phyloP scores from a whole-genome alignment of 352 stramenopile genomes.

The Phytophthora hybrid region DNA sequence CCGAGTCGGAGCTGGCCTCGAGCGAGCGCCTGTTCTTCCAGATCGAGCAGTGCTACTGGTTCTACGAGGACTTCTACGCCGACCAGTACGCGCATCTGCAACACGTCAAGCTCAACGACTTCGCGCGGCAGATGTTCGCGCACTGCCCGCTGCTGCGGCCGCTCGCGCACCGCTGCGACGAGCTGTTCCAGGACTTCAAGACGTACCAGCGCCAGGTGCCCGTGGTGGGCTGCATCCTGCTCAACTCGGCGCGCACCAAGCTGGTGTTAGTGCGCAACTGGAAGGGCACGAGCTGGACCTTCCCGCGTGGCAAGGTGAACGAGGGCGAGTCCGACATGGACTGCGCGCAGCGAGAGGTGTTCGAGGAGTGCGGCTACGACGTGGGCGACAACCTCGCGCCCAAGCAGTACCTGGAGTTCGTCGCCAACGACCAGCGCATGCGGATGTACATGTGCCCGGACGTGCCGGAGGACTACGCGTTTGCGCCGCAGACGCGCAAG shows the following conservation, averaged over 20 bases:
- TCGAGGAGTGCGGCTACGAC: constrained; percentile 94
- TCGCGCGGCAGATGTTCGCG: constrained; percentile 93
- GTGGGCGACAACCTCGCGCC: constrained; percentile 81
- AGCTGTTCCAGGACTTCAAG: constrained; percentile 95
- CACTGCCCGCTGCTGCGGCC: constrained; percentile 90
- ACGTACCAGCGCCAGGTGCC: constrained; percentile 95
- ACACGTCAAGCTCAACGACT: constrained; percentile 95
- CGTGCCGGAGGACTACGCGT: constrained; percentile 93
- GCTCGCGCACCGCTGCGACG: constrained; percentile 87
- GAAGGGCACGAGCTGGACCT: constrained; percentile 93
- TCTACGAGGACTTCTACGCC: constrained; percentile 97
- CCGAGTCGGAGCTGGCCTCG: constrained; percentile 88
- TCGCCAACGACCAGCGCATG: constrained; percentile 90
- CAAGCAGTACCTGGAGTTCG: constrained; percentile 88
- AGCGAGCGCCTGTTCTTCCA: constrained; percentile 97
- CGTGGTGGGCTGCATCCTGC: constrained; percentile 94
- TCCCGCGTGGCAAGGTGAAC: constrained; percentile 95
- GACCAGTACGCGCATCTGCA: constrained; percentile 88
- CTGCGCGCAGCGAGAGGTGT: constrained; percentile 91
- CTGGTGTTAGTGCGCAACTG: constrained; percentile 93
- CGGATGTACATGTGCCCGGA: constrained; percentile 93
- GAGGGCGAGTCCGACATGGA: constrained; percentile 90
- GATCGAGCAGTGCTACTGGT: constrained; percentile 98
- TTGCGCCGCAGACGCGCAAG: constrained; percentile 94
- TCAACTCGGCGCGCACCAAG: constrained; percentile 89